Base-by-base conservation (phyloP, 179 eudicot species). In the Amaranthus tricolor region DNA sequence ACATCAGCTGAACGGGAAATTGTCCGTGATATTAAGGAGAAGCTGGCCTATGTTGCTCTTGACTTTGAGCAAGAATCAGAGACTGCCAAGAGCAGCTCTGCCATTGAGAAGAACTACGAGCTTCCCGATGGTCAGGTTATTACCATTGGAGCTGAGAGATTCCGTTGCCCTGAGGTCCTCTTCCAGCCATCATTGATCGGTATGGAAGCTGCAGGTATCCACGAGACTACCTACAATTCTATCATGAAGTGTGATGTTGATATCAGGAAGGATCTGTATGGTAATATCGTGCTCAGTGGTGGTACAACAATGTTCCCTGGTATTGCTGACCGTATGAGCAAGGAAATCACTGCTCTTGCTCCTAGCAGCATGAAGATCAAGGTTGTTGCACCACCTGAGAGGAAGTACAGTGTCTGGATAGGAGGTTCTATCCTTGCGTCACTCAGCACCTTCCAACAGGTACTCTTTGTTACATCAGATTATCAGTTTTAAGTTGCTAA, bases 351-450 rank as follows among this genome's bases (percentile, higher is more conserved):
- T 0, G 83, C 80, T 40, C 83, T 81, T 62, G 83, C 83, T 67
- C 83, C 83, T 15, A 80, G 83, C 63, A 80, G 82, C 82, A 80
- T 79, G 82, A 79, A 79, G 79, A 79, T 79, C 68, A 79, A 79
- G 82, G 82, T 79, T 5, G 83, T 80, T 52, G 83, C 83, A 59
- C 83, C 83, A 20, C 83, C 83, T 16, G 83, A 81, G 83, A 81
- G 83, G 75, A 81, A 81, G 62, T 81, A 81, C 83, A 81, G 83
- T 81, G 80, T 77, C 80, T 81, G 83, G 83, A 81, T 81, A n/a
- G 84, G 84, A 73, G 84, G 84, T 51, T 81, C 84, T 73, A 81
- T 81, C 80, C 74, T 81, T 60, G 84, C 84, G 31, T 81, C 84
- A 0, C 84, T 81, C 68, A 81, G 84, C 75, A 81, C 84, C 72